Evolutionary conservation across 208 protist genomes (phyloP), one percentile per base, ranked within the genome.

Genomic region (Trypanosomatidae sp.): DNA sequence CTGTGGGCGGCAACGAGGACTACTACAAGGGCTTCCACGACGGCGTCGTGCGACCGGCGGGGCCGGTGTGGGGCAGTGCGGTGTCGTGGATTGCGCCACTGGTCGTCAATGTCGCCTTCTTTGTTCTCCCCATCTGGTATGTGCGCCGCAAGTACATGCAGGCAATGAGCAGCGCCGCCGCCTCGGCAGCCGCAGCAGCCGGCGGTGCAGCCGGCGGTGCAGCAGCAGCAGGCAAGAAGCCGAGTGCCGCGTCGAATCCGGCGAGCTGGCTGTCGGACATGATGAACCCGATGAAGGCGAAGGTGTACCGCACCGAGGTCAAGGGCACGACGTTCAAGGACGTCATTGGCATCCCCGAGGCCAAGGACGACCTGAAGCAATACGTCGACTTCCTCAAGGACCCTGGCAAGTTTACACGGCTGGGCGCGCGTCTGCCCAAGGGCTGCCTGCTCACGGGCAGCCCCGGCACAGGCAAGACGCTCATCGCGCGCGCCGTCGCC

Each of bases 301-400:
- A 79, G 55, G 71, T 93, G 50, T 95, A 85, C 51, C 69, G 71
- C 43, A 79, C 79, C 2, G 76, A 88, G 48, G 70, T 92, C 28
- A 95, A 92, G 47, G 72, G 67, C 13, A 92, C 81, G 8, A 91
- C 60, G 18, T 94, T 94, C 58, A 76, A 81, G 42, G 96, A 99
- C 61, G 92, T 99, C 16, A 97, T 94, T 35, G 97, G 97, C 28
- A 85, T 98, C 27, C 89, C 94, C 3, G 96, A 98, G 56, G 96
- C 97, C 4, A 98, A 98, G 61, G 75, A 94, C 24, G 97, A 99
- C 46, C 78, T 99, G 33, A 86, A 93, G 72, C 96, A 99, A 78
- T 98, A 98, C 71, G 96, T 99, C 10, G 90, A 97, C 46, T 98
- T 98, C 61, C 66, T 99, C 8, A 97, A 98, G 70, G 82, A 97